phyloP scores from a whole-genome alignment of 2,329 filamentous ascomycete genomes.

The Tolypocladium inflatum region DNA sequence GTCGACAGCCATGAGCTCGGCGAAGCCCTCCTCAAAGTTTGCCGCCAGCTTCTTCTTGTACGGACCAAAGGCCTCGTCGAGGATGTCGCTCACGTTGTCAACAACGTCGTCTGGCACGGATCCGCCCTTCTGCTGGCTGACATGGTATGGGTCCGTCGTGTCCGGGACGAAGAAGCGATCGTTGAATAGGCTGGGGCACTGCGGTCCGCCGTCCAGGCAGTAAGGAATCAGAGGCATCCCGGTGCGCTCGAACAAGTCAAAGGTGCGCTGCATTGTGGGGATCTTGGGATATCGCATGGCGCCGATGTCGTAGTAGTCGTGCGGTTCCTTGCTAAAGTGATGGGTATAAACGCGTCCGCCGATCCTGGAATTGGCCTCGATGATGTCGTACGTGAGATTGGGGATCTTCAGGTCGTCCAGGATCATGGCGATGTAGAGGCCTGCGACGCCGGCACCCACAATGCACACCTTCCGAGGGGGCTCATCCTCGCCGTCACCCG shows the following conservation, averaged over 20 bases:
- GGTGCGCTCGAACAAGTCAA: slow-evolving; percentile 4
- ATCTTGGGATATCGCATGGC: slow-evolving; percentile 29
- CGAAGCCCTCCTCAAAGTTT: slow-evolving; percentile 3
- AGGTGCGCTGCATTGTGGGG: slow-evolving; percentile 13
- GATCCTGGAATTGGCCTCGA: slow-evolving; percentile 20
- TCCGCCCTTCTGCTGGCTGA: slow-evolving; percentile 4
- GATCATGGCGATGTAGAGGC: slow-evolving; percentile 24
- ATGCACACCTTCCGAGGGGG: slow-evolving; percentile 16
- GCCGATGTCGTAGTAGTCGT: slow-evolving; percentile 31
- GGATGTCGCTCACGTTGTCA: slow-evolving; percentile 1
- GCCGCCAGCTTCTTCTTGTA: slow-evolving; percentile 1
- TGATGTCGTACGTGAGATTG: slow-evolving; percentile 17
- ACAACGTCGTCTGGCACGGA: slow-evolving; percentile 6
- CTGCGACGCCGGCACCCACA: slow-evolving; percentile 24
- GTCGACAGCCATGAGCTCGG: slow-evolving; percentile 5
- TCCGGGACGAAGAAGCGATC: slow-evolving; percentile 1
- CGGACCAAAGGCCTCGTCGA: slow-evolving; percentile 1
- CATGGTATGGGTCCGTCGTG: slow-evolving; percentile 3
- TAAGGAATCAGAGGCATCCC: slow-evolving; percentile 1
- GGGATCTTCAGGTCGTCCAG: slow-evolving; percentile 16
- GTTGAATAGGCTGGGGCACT: slow-evolving; percentile 5
- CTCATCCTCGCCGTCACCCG: neutral
- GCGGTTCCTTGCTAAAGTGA: slow-evolving; percentile 15
- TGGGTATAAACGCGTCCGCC: slow-evolving; percentile 26
- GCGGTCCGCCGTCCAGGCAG: slow-evolving; percentile 2